Evolutionary conservation across 1,284 basidiomycete species (phyloP).

Genomic region (Ceratobasidium sp.): DNA sequence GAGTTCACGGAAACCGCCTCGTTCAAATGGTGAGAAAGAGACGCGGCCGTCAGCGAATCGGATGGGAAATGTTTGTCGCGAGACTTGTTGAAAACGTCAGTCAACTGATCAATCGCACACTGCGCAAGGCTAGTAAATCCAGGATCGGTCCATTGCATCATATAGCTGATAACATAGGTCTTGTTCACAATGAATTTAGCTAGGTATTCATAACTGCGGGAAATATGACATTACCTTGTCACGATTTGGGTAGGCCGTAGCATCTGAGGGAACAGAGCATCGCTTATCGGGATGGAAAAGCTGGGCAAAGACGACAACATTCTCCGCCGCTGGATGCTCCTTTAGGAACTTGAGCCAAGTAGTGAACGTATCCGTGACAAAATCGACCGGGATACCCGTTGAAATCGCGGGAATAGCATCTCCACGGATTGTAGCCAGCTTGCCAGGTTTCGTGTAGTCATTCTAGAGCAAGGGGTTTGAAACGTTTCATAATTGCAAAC

Average conservation of each 20-base stretch:
- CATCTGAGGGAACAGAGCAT: conserved; percentile 57
- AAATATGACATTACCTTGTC: conserved; percentile 18
- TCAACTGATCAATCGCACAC: neutral
- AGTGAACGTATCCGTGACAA: conserved; percentile 34
- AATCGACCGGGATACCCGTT: conserved; percentile 1
- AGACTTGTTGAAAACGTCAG: neutral
- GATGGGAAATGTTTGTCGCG: conserved; percentile 1
- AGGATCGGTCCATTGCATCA: conserved; percentile 30
- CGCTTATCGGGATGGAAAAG: conserved; percentile 62
- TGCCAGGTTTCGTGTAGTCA: neutral
- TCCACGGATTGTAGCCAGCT: neutral
- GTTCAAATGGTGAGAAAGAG: neutral
- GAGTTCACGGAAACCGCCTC: neutral
- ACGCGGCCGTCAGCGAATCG: neutral
- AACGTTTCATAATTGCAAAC: neutral
- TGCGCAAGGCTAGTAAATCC: neutral
- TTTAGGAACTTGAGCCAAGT: conserved; percentile 44
- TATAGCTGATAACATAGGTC: neutral
- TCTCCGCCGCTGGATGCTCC: conserved; percentile 7
- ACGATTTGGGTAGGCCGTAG: conserved; percentile 56
- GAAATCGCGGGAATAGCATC: neutral
- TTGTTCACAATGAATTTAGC: neutral
- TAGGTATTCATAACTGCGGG: neutral
- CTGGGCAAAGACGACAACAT: conserved; percentile 59
- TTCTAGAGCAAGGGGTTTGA: neutral